Conservation (phyloP, 331 rosid species). For the Telfairia occidentalis region DNA sequence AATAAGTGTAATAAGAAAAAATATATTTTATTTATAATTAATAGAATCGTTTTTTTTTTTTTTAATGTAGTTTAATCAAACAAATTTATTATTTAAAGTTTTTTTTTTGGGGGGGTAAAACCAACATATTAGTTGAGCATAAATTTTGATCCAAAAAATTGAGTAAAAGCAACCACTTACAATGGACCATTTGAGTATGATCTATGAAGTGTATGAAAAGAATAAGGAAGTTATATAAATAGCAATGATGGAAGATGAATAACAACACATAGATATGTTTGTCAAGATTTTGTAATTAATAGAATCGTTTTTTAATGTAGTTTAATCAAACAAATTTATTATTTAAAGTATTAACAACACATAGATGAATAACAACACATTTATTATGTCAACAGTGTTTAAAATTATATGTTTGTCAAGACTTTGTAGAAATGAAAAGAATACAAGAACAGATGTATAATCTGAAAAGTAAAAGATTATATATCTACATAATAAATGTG, state of each 20-base stretch:
- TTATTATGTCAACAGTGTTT: no score
- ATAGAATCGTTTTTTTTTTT: no score
- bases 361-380: neutral
- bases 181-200: neutral
- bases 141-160: neutral
- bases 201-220: neutral
- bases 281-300: neutral
- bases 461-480: neutral
- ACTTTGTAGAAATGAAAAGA: neutral
- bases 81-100: no score
- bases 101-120: no score
- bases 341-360: no score
- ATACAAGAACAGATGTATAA: neutral
- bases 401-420: neutral
- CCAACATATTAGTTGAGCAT: no score
- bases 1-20: no score
- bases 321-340: no score
- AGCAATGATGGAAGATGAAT: neutral
- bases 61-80: no score
- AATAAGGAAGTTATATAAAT: neutral
- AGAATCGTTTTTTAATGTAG: no score
- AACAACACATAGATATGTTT: neutral
- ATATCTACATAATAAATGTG: neutral
- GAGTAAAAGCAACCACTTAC: neutral
- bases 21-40: no score